Conservation (phyloP, 1,284 basidiomycete species). For the Cutaneotrichosporon spelunceum region DNA sequence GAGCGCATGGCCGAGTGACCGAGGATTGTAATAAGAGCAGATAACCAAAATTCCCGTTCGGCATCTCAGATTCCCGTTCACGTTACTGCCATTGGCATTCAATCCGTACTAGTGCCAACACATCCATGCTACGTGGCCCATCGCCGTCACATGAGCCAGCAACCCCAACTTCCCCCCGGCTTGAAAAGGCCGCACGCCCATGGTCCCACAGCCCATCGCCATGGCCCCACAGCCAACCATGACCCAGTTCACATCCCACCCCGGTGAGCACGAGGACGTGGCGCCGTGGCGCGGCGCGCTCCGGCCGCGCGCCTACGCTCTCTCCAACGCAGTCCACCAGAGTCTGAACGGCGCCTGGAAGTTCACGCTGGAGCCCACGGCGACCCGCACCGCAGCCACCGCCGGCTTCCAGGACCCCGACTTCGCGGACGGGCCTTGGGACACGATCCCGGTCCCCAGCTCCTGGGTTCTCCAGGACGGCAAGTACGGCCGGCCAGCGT, state of each 20-base stretch:
- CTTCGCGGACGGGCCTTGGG: constrained; percentile 15
- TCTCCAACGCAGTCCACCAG: constrained; percentile 6
- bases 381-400: neutral
- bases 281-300: constrained; percentile 17
- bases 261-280: constrained; percentile 24
- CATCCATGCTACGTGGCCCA: neutral
- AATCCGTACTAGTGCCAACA: neutral
- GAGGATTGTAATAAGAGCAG: too few species aligned
- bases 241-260: constrained; percentile 10
- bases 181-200: neutral
- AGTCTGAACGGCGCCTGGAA: constrained; percentile 27
- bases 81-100: neutral
- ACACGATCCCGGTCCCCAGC: constrained; percentile 16
- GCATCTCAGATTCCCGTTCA: neutral
- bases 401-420: constrained; percentile 11
- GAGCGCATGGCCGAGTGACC: too few species aligned
- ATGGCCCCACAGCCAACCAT: neutral
- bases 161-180: neutral
- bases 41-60: constrained; percentile 1
- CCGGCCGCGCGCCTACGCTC: constrained; percentile 22
- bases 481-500: constrained; percentile 16
- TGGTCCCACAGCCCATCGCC: neutral
- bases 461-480: constrained; percentile 22
- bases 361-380: constrained; percentile 22
- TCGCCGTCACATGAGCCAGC: neutral